phyloP scores from a whole-genome alignment of 2,329 filamentous ascomycete genomes.

The Trichoderma asperellum region DNA sequence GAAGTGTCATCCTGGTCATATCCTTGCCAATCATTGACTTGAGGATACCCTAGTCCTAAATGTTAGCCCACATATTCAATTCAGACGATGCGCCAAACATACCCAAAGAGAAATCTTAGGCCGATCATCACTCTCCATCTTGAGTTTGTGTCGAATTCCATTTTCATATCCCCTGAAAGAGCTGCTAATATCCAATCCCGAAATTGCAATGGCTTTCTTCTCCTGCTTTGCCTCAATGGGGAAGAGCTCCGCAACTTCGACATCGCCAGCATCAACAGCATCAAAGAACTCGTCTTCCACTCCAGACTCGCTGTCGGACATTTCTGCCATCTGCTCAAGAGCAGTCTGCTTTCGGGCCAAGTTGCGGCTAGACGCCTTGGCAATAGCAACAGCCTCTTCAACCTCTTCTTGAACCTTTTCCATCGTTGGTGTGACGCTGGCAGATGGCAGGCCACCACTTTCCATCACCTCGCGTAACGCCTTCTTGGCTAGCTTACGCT shows the following conservation, averaged over 20 bases:
- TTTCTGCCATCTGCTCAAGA: constrained; percentile 70
- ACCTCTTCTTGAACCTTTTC: constrained; percentile 41
- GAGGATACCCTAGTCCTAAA: constrained; percentile 71
- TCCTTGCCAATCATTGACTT: constrained; percentile 99
- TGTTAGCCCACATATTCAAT: constrained; percentile 32
- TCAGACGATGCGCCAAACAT: constrained; percentile 43
- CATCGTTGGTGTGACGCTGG: constrained; percentile 36
- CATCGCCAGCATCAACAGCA: constrained; percentile 89
- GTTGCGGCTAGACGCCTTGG: constrained; percentile 47
- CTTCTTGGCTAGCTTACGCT: constrained; percentile 85
- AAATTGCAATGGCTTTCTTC: constrained; percentile 48
- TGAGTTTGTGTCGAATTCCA: constrained; percentile 75
- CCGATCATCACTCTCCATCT: constrained; percentile 88
- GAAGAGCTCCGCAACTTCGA: constrained; percentile 75
- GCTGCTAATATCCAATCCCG: constrained; percentile 67
- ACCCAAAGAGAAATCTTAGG: constrained; percentile 97
- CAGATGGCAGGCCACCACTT: constrained; percentile 45
- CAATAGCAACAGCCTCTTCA: constrained; percentile 37
- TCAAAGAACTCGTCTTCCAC: constrained; percentile 95
- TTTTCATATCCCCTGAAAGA: constrained; percentile 93
- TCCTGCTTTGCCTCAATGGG: constrained; percentile 49
- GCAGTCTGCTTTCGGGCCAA: constrained; percentile 64
- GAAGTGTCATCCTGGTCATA: constrained; percentile 99
- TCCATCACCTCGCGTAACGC: constrained; percentile 85
- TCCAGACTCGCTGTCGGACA: constrained; percentile 81